These are phyloP conservation scores for Dictyostelium firmibasis DNA, from an alignment of 78 protist species.

Conservation along the genomic window DNA sequence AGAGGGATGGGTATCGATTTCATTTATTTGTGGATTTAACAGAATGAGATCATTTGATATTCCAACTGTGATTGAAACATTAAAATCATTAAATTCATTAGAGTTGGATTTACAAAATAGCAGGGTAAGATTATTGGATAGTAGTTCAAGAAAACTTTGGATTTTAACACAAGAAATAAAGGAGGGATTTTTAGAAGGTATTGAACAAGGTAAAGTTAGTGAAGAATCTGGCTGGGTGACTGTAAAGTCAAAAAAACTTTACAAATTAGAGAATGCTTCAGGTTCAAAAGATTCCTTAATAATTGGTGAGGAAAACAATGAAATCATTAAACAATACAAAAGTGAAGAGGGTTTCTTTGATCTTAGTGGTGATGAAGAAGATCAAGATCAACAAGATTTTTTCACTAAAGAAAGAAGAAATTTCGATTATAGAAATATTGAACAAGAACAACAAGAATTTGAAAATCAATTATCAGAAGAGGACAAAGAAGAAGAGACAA, in stretches of 20 bases:
- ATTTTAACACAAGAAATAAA: slow-evolving; percentile 1
- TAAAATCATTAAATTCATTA: neutral
- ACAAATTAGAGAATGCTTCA: neutral
- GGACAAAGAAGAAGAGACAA: neutral
- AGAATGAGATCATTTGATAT: slow-evolving; percentile 59
- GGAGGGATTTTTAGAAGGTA: neutral
- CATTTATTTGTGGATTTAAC: slow-evolving; percentile 66
- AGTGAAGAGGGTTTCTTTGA: slow-evolving; percentile 45
- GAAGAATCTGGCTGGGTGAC: slow-evolving; percentile 27
- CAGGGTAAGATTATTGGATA: neutral
- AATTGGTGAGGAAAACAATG: neutral
- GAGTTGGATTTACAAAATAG: slow-evolving; percentile 1
- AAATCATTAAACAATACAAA: neutral
- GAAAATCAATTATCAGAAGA: neutral
- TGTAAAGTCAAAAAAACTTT: slow-evolving; percentile 24
- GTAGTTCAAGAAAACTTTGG: neutral
- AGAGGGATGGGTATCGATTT: slow-evolving; percentile 81
- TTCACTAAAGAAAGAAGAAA: slow-evolving; percentile 59
- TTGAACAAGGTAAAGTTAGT: neutral
- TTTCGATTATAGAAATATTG: slow-evolving; percentile 23
- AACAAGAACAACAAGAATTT: slow-evolving; percentile 20
- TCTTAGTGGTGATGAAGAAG: slow-evolving; percentile 5
- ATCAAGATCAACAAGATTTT: slow-evolving; percentile 5
- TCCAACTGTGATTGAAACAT: neutral
- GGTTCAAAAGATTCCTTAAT: neutral